Evolutionary conservation across 306 rosid species (phyloP).

Genomic region (Castanea crenata): DNA sequence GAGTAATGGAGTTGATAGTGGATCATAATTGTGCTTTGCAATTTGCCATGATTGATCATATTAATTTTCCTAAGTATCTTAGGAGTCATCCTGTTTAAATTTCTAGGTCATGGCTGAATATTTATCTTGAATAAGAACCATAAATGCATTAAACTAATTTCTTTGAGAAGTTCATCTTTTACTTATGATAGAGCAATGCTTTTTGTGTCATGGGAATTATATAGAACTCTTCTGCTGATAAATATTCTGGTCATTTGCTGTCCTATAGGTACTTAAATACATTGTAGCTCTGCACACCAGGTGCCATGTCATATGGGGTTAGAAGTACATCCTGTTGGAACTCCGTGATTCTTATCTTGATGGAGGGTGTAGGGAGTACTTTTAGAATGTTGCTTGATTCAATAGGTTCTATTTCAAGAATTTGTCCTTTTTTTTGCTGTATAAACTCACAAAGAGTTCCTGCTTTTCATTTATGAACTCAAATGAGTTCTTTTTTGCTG

Average conservation of each 20-base stretch:
- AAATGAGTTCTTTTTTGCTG: background rate
- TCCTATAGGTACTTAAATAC: constrained; percentile 22
- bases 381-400: background rate
- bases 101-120: background rate
- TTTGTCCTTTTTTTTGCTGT: background rate
- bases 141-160: background rate
- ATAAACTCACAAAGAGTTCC: background rate
- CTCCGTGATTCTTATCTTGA: background rate
- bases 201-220: background rate
- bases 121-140: background rate
- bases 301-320: constrained; percentile 7
- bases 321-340: background rate
- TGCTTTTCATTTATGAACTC: background rate
- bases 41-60: background rate
- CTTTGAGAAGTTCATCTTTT: background rate
- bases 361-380: constrained; percentile 5
- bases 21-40: background rate
- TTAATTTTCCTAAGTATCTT: background rate
- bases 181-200: background rate
- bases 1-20: background rate
- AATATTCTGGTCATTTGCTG: background rate
- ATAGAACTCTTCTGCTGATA: background rate
- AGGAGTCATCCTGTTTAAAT: background rate
- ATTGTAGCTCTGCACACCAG: constrained; percentile 9
- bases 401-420: background rate